Conservation (phyloP, 257 asterid genomes). For the Gentiana macrophylla region DNA sequence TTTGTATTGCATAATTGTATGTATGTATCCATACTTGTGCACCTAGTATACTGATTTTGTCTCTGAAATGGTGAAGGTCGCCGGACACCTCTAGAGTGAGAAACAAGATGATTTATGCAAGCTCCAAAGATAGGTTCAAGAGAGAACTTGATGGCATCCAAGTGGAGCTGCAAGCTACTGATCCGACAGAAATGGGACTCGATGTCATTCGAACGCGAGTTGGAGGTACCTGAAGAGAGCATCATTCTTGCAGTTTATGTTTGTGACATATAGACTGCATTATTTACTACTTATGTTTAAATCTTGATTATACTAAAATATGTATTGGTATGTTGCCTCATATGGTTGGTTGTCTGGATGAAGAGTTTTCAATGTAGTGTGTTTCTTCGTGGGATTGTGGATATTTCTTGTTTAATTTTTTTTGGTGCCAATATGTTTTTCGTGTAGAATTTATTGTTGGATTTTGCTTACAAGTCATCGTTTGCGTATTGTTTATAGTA, state of each 20-base stretch:
- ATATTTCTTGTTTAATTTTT: neutral
- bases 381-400: constrained; percentile 10
- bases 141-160: constrained; percentile 32
- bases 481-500: too few species aligned
- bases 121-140: constrained; percentile 38
- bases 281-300: constrained; percentile 15
- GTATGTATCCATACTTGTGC: neutral
- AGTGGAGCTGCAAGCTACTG: constrained; percentile 34
- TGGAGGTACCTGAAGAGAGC: constrained; percentile 11
- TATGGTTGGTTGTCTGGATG: constrained; percentile 6
- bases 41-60: neutral
- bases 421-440: too few species aligned
- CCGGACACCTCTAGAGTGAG: constrained; percentile 28
- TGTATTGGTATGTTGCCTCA: constrained; percentile 15
- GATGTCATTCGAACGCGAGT: constrained; percentile 30
- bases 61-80: constrained; percentile 19
- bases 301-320: constrained; percentile 15
- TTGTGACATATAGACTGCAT: constrained; percentile 6
- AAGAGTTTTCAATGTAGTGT: constrained; percentile 11
- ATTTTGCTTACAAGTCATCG: too few species aligned
- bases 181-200: constrained; percentile 30
- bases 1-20: neutral
- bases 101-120: constrained; percentile 34
- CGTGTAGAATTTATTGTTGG: too few species aligned
- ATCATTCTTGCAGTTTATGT: constrained; percentile 1